Base-by-base conservation (phyloP, 2,329 filamentous ascomycete species). In the Clarireedia monteithiana region DNA sequence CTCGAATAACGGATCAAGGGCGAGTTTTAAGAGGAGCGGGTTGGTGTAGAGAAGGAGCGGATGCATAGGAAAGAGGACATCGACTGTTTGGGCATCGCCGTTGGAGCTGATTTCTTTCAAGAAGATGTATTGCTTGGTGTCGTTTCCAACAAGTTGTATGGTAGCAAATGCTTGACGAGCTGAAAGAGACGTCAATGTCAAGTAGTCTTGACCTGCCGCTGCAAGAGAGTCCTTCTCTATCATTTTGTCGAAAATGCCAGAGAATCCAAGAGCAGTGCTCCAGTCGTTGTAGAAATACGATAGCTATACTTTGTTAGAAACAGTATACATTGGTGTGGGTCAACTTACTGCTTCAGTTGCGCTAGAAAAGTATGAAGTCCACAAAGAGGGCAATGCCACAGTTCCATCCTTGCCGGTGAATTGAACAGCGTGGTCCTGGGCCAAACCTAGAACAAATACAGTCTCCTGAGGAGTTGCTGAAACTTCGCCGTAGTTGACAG, bases 21-120 rank as follows among this genome's bases (percentile, higher is more conserved):
- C 64, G 34, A 84, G 75, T 60, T 77, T 79, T 40, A 85, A 71
- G 5, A 84, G 70, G 0, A 77, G 72, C 0, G 84, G 81, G 69
- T 94, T 91, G 2, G 88, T 84, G 68, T 94, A 95, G 60, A 92
- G 78, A 70, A 94, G 85, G 71, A 94, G 86, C 0, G 89, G 89
- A 68, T 88, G 88, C 0, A 88, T 82, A 0, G 89, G 89, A 73
- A 91, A 95, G 63, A 95, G 91, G 61, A 95, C 88, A 70, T 94
- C 89, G 23, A 95, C 89, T 0, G 90, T 95, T 69, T 95, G 88
- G 61, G 84, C 84, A 64, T 95, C 92, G 38, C 90, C 89, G 67
- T 95, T 85, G 3, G 88, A 92, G 59, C 86, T 90, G 66, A 95
- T 95, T 69, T 95, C 90, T 69, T 95, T 89, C 57, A 82, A 68